Percentiles rank a stretch among this genome's conserved stretches.
phyloP scores from a whole-genome alignment of 2,329 filamentous ascomycete genomes.

The Colletotrichum trifolii region DNA sequence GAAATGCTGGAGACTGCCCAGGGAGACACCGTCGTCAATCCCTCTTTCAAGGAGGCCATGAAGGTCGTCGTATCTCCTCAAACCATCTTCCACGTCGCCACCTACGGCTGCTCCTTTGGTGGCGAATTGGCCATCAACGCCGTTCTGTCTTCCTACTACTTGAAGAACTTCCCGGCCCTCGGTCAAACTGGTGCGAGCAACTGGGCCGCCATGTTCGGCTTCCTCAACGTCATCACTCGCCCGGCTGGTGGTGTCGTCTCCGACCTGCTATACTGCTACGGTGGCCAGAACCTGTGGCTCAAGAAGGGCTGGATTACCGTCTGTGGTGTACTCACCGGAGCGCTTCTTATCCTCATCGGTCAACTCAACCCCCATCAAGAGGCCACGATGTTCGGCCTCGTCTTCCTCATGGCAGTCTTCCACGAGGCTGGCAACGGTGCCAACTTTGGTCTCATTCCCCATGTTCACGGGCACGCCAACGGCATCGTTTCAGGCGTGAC shows the following conservation, averaged over 20 bases:
- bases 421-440: conserved; percentile 87
- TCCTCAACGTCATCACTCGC: conserved; percentile 76
- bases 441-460: conserved; percentile 87
- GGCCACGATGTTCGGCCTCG: conserved; percentile 78
- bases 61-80: conserved; percentile 62
- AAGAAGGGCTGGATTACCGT: conserved; percentile 70
- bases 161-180: conserved; percentile 68
- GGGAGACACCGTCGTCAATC: conserved; percentile 65
- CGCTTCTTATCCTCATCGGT: conserved; percentile 70
- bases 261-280: conserved; percentile 60
- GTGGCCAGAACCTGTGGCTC: conserved; percentile 51
- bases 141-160: conserved; percentile 68
- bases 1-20: conserved; percentile 67
- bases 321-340: conserved; percentile 71
- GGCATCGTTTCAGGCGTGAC: conserved; percentile 81
- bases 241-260: conserved; percentile 71
- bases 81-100: conserved; percentile 64
- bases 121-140: conserved; percentile 72
- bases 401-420: conserved; percentile 84
- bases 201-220: conserved; percentile 79
- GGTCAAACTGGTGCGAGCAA: conserved; percentile 66
- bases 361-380: conserved; percentile 70
- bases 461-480: conserved; percentile 86
- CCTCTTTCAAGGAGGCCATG: conserved; percentile 61
- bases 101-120: conserved; percentile 74